phyloP scores from a whole-genome alignment of 2,329 filamentous ascomycete genomes.

The Botrytis fabae region DNA sequence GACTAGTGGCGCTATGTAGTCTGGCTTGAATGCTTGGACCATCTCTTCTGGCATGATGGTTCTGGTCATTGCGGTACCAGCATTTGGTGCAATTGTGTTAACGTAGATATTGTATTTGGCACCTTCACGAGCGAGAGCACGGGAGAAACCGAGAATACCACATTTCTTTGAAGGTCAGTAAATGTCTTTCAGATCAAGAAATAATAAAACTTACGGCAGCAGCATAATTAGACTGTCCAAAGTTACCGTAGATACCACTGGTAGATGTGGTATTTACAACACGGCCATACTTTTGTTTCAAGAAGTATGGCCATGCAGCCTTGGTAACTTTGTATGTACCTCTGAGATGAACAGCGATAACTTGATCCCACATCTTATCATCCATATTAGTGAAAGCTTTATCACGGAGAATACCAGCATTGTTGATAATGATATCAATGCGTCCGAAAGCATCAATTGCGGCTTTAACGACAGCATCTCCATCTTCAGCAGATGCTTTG shows the following conservation, averaged over 20 bases:
- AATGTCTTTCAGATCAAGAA: neutral
- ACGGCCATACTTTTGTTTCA: slow-evolving; percentile 98
- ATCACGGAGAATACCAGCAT: slow-evolving; percentile 94
- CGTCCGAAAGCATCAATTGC: slow-evolving; percentile 93
- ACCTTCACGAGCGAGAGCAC: slow-evolving; percentile 88
- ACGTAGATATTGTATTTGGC: slow-evolving; percentile 97
- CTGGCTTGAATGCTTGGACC: slow-evolving; percentile 98
- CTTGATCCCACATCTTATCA: slow-evolving; percentile 87
- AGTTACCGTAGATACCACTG: slow-evolving; percentile 98
- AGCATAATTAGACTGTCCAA: slow-evolving; percentile 97
- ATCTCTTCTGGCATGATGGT: slow-evolving; percentile 95
- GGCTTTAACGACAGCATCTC: slow-evolving; percentile 84
- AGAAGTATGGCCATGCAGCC: slow-evolving; percentile 95
- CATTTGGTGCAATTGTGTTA: slow-evolving; percentile 97
- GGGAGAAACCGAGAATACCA: slow-evolving; percentile 93
- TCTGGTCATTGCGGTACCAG: slow-evolving; percentile 91
- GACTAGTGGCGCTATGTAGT: slow-evolving; percentile 94
- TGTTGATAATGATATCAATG: slow-evolving; percentile 95
- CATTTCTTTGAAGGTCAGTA: slow-evolving; percentile 59
- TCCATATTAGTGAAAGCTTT: slow-evolving; percentile 99
- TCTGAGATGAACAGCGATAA: slow-evolving; percentile 87
- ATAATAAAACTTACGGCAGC: slow-evolving; percentile 64
- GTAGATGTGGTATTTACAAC: slow-evolving; percentile 97
- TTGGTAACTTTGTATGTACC: slow-evolving; percentile 97
- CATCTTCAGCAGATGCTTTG: slow-evolving; percentile 91